Base-by-base conservation (phyloP, 2,329 filamentous ascomycete genomes). In the Bertia moriformis region DNA sequence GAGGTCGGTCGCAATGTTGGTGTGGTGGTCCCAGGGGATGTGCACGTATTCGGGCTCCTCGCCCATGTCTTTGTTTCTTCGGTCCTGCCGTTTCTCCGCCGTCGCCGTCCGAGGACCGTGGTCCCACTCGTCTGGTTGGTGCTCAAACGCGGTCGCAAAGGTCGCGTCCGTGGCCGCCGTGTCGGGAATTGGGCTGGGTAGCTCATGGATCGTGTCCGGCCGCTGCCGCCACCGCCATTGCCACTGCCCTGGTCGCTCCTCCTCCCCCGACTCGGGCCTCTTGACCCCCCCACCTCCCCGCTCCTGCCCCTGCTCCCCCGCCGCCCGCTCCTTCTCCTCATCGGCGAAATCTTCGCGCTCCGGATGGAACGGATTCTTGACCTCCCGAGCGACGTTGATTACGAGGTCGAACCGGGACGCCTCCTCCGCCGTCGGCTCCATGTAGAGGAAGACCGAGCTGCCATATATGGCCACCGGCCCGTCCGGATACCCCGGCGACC, bases 11-110 rank as follows among this genome's bases (percentile, higher is more conserved):
- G 83, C 76, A 47, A 93, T 89, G 43, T 91, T 82, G 0, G 83
- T 89, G 57, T 89, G 88, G 60, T 91, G 84, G 44, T 91, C 84
- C 84, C 84, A 91, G 1, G 76, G 80, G 49, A 91, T 79, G 53
- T 93, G 84, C 14, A 91, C 83, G 49, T 93, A 93, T 54, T 93
- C 84, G 1, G 84, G 84, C 36, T 72, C 60, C 38, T 64, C 69
- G 27, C 56, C 56, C n/a, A n/a, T n/a, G n/a, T n/a, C n/a, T n/a
- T n/a, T n/a, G n/a, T n/a, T n/a, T n/a, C n/a, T n/a, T n/a, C n/a
- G n/a, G n/a, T n/a, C n/a, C n/a, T n/a, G n/a, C n/a, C 1, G 69
- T 71, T 29, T 64, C 61, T 12, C 48, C 49, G 2, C 56, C 43
- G 15, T 46, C 51, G 10, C 58, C 58, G 4, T 63, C 60, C 14